These are phyloP conservation scores for Ascochyta fabae DNA, from an alignment of 2,329 filamentous ascomycete genomes.

Conservation along the genomic window DNA sequence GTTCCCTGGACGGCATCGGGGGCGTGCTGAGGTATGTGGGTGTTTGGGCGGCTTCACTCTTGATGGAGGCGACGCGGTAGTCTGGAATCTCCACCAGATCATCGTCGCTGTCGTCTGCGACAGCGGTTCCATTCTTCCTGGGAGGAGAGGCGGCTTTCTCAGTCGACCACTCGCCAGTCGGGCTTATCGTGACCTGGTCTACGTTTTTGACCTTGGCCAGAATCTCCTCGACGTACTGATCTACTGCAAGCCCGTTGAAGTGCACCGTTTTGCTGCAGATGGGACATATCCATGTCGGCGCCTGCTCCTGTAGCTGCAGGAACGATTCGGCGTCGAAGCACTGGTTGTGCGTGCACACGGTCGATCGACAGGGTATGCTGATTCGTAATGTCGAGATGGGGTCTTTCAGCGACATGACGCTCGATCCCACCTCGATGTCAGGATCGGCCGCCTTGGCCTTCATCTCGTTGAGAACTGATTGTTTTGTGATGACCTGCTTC, in stretches of 20 bases:
- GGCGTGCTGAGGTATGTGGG: constrained; percentile 52
- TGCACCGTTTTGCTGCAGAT: constrained; percentile 85
- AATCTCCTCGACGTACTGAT: constrained; percentile 93
- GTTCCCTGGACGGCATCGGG: constrained; percentile 55
- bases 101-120: constrained; percentile 53
- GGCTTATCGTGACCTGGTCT: constrained; percentile 90
- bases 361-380: constrained; percentile 77
- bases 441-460: constrained; percentile 78
- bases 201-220: constrained; percentile 73
- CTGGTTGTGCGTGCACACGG: constrained; percentile 84
- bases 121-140: constrained; percentile 44
- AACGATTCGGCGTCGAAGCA: constrained; percentile 96
- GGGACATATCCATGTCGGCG: constrained; percentile 94
- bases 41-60: constrained; percentile 47
- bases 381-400: constrained; percentile 88
- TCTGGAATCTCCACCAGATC: constrained; percentile 55
- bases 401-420: constrained; percentile 89
- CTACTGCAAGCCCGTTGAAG: constrained; percentile 83
- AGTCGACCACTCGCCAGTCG: constrained; percentile 77
- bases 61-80: constrained; percentile 49
- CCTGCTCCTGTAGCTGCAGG: constrained; percentile 92
- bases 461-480: constrained; percentile 85
- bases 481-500: constrained; percentile 76
- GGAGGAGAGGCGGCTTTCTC: constrained; percentile 49
- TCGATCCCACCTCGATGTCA: constrained; percentile 88